phyloP scores from a whole-genome alignment of 2,329 filamentous ascomycete genomes.

The Apiospora sp. region DNA sequence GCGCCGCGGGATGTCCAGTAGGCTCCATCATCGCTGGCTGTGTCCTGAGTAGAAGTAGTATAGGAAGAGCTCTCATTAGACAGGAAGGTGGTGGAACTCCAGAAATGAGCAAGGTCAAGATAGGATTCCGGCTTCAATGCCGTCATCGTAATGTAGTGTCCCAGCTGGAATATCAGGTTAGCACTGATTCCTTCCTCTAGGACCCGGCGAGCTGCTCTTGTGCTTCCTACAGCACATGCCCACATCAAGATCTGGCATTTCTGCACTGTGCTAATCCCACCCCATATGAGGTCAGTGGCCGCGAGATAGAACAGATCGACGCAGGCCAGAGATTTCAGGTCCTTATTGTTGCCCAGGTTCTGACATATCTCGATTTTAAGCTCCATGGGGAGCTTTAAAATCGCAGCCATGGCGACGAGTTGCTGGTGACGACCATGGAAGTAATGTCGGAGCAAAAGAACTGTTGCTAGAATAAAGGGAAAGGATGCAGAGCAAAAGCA shows the following conservation, averaged over 20 bases:
- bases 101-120: not conserved
- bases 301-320: not conserved
- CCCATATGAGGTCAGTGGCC: not conserved
- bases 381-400: not conserved
- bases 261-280: not conserved
- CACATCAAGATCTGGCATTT: not conserved
- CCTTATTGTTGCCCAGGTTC: not conserved
- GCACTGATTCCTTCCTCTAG: not conserved
- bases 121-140: not conserved
- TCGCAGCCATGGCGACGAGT: not conserved
- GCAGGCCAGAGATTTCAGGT: not conserved
- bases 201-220: not conserved
- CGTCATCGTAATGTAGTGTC: too few species aligned
- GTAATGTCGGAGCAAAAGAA: too few species aligned
- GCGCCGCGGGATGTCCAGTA: not conserved
- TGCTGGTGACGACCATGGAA: not conserved
- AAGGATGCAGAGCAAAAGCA: not conserved
- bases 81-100: too few species aligned
- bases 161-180: not conserved
- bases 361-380: not conserved
- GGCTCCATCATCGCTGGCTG: not conserved
- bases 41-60: not conserved
- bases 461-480: not conserved
- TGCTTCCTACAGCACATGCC: not conserved
- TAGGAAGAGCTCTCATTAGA: not conserved